A percentile compares a stretch with the other conserved stretches of the same genome.
These are phyloP conservation scores for Lathyrus sativus DNA, from an alignment of 306 rosid species.

Conservation along the genomic window DNA sequence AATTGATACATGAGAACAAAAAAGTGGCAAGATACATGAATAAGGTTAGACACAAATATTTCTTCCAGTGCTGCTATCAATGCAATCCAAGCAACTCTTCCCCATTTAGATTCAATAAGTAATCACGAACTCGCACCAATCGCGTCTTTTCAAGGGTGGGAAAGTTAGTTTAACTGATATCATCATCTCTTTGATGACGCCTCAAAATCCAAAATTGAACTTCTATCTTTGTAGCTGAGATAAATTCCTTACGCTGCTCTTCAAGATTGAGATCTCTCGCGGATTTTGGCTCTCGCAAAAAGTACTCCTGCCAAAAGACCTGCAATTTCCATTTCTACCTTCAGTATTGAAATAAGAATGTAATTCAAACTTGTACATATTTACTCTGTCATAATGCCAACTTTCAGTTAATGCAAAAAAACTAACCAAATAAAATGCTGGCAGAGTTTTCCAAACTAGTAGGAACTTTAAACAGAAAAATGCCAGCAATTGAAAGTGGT, in stretches of 20 bases:
- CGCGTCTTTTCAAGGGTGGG: constrained; percentile 17
- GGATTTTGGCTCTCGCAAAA: constrained; percentile 93
- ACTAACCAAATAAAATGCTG: constrained; percentile 89
- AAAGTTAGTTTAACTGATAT: constrained; percentile 7
- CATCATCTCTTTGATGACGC: constrained; percentile 15
- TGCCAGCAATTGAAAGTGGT: constrained; percentile 92
- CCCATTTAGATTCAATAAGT: constrained; percentile 26
- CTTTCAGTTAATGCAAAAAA: constrained; percentile 27
- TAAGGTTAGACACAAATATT: constrained; percentile 12
- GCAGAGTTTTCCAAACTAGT: constrained; percentile 91
- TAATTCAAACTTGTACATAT: constrained; percentile 19
- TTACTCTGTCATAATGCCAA: background rate
- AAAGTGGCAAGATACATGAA: constrained; percentile 30
- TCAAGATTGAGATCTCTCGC: constrained; percentile 65
- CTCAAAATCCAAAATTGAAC: constrained; percentile 30
- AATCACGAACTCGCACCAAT: constrained; percentile 27
- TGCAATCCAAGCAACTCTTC: constrained; percentile 29
- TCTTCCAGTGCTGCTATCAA: background rate
- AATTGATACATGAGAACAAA: constrained; percentile 21
- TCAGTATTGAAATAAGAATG: constrained; percentile 32
- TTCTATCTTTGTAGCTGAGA: constrained; percentile 26
- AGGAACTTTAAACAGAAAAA: constrained; percentile 85
- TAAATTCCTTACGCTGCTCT: constrained; percentile 25
- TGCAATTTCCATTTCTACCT: constrained; percentile 42
- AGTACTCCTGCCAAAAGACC: constrained; percentile 95